A percentile compares a stretch with the other conserved stretches of the same genome.
These are phyloP conservation scores for Aegilops sharonensis DNA, from an alignment of 176 grass and related monocot genomes.

Conservation along the genomic window DNA sequence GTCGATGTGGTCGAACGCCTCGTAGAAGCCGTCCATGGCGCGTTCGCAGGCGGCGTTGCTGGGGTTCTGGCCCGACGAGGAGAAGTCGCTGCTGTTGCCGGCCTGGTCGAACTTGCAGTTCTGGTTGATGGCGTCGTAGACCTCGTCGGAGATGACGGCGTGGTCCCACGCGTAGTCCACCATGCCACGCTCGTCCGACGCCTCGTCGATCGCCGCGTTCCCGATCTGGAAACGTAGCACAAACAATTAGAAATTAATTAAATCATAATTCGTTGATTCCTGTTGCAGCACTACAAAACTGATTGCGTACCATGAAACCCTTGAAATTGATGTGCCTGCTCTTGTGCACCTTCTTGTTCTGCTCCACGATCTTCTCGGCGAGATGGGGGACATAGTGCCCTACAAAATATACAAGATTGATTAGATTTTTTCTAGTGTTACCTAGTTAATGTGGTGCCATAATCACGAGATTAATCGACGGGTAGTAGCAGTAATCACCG, in stretches of 20 bases:
- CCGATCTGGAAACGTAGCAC: slow-evolving; percentile 51
- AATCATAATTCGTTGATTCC: too few species aligned
- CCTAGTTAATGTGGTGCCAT: too few species aligned
- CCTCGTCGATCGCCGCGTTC: slow-evolving; percentile 67
- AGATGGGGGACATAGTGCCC: slow-evolving; percentile 89
- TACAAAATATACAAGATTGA: not conserved
- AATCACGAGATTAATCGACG: too few species aligned
- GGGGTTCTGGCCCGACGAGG: not conserved
- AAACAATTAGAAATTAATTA: too few species aligned
- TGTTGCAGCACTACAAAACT: not conserved
- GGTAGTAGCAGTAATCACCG: not conserved
- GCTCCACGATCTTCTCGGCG: slow-evolving; percentile 61
- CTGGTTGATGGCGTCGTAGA: slow-evolving; percentile 50
- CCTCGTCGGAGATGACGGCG: slow-evolving; percentile 75
- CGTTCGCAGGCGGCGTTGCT: not conserved
- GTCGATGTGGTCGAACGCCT: slow-evolving; percentile 58
- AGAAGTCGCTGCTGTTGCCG: slow-evolving; percentile 6
- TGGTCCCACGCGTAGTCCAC: slow-evolving; percentile 90
- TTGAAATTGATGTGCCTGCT: slow-evolving; percentile 73
- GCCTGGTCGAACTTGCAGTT: slow-evolving; percentile 56
- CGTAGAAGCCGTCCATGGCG: slow-evolving; percentile 51
- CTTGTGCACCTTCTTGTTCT: slow-evolving; percentile 47
- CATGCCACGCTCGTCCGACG: slow-evolving; percentile 64
- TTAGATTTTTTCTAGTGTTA: too few species aligned
- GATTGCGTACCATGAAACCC: slow-evolving; percentile 34